Base-by-base conservation (phyloP, 192 early-diverging fungal species). In the Entrophospora sp. region DNA sequence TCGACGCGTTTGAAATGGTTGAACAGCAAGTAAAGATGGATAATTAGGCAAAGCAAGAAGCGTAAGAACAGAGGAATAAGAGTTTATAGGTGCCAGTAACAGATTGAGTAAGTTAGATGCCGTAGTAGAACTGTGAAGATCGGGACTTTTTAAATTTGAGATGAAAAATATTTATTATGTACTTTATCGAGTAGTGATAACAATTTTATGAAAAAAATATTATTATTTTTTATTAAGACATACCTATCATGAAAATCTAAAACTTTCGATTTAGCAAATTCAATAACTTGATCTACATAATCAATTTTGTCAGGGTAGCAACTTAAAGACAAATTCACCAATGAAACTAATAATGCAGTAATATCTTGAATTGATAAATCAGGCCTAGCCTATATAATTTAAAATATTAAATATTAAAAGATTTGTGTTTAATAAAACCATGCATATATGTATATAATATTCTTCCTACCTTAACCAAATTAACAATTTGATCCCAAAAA, bases 401-500 rank as follows among this genome's bases (percentile, higher is more conserved):
- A 7, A 14, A 34, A 10, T n/a, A 18, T 18, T 31, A 2, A 31
- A 28, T 27, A 60, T 25, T 5, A 18, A 18, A 24, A 27, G 52
- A 59, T 0, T 16, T 30, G 4, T 40, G 34, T 37, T 8, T 30
- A 37, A 13, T 45, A 58, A 45, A 32, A 25, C 35, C 0, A 45
- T 2, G 8, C 32, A 34, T 61, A 42, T 43, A 45, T 22, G 5
- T 38, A 40, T 31, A 35, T 18, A 8, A 40, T 9, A 60, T 4
- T 8, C 24, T 14, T 51, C 22, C 18, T 74, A 88, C 88, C 76
- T 87, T 88, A 40, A 99, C 89, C 30, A 98, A 83, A 40, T 91
- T 86, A 28, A 89, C 89, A 66, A 99, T 90, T 71, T 99, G 95
- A 30, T 72, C 78, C 97, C 97, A 99, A 74, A 99, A 99, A 30